A percentile compares a stretch with the other conserved stretches of the same genome.
Evolutionary conservation across 495 filamentous ascomycete species (phyloP).

Genomic region (Penicilliopsis zonata): DNA sequence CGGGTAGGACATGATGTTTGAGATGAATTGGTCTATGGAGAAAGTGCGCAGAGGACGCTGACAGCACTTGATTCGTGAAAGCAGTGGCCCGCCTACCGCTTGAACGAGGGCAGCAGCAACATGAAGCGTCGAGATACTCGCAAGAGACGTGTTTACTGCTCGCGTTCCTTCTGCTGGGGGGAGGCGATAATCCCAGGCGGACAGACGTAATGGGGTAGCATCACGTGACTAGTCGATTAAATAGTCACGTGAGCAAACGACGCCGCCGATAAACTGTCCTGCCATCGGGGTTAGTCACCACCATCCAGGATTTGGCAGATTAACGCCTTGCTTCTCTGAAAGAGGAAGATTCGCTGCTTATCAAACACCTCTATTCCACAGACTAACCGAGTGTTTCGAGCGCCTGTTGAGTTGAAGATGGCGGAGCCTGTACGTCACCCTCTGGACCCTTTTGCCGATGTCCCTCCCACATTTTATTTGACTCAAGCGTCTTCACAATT

Average conservation of each 20-base stretch:
- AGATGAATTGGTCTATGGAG: no score
- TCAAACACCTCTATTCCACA: no score
- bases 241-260: no score
- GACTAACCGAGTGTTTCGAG: no score
- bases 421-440: conserved; percentile 43
- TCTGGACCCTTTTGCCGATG: conserved; percentile 28
- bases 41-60: no score
- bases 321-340: neutral
- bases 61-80: conserved; percentile 9
- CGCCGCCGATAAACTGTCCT: no score
- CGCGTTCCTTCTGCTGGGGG: no score
- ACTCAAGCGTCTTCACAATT: conserved; percentile 4
- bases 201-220: no score
- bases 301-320: neutral
- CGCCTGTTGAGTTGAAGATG: conserved; percentile 11
- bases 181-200: no score
- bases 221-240: no score
- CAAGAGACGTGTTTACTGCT: no score
- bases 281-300: neutral
- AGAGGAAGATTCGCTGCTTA: no score
- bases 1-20: conserved; percentile 18
- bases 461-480: conserved; percentile 34
- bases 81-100: conserved; percentile 33
- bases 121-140: conserved; percentile 6
- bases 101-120: conserved; percentile 12